These are phyloP conservation scores for Letharia lupina DNA, from an alignment of 495 filamentous ascomycete genomes.

Conservation along the genomic window DNA sequence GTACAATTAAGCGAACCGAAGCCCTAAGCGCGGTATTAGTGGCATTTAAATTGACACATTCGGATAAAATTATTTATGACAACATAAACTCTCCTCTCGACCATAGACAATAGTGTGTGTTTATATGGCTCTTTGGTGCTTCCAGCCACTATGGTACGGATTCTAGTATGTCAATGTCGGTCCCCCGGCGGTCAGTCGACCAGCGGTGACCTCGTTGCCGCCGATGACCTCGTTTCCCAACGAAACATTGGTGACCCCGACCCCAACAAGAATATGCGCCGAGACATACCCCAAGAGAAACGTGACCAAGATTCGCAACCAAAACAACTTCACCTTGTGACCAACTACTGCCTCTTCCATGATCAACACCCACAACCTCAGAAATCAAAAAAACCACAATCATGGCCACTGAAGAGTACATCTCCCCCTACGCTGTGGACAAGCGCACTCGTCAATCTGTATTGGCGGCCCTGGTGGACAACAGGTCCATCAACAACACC, in stretches of 20 bases:
- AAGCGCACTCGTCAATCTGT: neutral
- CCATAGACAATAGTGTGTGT: neutral
- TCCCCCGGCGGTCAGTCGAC: neutral
- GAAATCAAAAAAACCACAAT: neutral
- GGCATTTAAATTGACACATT: neutral
- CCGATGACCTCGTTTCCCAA: constrained; percentile 1
- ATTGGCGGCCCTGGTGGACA: neutral
- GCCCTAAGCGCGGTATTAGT: neutral
- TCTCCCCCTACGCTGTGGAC: neutral
- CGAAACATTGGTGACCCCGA: neutral
- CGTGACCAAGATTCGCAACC: neutral
- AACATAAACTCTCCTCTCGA: neutral
- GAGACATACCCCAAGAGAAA: neutral
- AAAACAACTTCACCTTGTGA: neutral
- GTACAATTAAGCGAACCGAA: neutral
- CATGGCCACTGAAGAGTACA: neutral
- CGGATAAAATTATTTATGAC: neutral
- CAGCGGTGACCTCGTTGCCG: neutral
- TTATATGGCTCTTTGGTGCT: neutral
- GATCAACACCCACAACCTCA: neutral
- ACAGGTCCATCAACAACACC: neutral
- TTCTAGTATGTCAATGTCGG: neutral
- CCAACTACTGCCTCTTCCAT: neutral
- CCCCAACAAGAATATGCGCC: neutral
- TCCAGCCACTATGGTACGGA: neutral